Base-by-base conservation (phyloP, 2,329 filamentous ascomycete species). In the Colletotrichum coccodes region DNA sequence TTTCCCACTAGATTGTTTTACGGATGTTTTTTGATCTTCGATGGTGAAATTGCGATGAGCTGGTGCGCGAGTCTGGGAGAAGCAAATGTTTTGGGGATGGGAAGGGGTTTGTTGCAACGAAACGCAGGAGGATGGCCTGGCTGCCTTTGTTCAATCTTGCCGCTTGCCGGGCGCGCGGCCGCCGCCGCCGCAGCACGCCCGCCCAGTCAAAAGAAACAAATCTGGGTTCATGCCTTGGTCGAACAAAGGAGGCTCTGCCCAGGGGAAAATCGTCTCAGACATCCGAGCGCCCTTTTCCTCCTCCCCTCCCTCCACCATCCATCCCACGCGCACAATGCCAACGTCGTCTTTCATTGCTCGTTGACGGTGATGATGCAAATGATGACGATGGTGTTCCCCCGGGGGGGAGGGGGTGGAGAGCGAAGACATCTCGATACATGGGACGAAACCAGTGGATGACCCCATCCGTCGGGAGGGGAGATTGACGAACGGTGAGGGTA, bases 41-140 rank as follows among this genome's bases (percentile, higher is more conserved):
- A 62, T 68, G 28, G 54, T 38, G 60, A 64, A 59, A 64, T 68
- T 68, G 65, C 60, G 60, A 68, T 68, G 36, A 47, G 60, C 65
- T 64, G 40, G 21, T 23, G 16, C 14, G 46, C 26, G 26, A 30
- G 44, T 12, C 11, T 9, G 40, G 21, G 40, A 21, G 40, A 44
- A 44, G n/a, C 2, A 12, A 9, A 9, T 36, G 34, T 36, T 36
- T 36, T 36, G 34, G 34, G 34, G 4, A 12, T 11, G 16, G 47
- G 28, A 28, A 30, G n/a, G 26, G 47, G 47, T 14, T 21, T 30
- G 46, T 49, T 16, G 23, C 46, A 30, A 21, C 26, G 26, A 49
- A 30, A 49, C 26, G 16, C n/a, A 14, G 28, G 9, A 12, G 11
- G 23, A 8, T 23, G 3, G 14, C 14, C 18, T 28, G 18, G 11